Base-by-base conservation (phyloP, 2,329 filamentous ascomycete species). In the Aureobasidium sp. region DNA sequence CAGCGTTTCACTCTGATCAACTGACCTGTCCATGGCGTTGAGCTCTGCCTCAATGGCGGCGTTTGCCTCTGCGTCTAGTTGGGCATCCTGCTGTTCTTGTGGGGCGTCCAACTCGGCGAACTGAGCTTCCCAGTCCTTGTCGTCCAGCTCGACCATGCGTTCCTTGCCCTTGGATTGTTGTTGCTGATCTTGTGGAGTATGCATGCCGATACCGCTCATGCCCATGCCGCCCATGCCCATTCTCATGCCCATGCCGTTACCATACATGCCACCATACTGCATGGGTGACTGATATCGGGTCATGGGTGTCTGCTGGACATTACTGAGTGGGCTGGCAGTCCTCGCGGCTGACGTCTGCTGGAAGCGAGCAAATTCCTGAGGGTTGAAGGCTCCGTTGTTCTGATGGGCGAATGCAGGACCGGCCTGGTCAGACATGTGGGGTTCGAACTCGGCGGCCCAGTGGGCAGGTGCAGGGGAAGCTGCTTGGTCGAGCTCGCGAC, bases 61-160 rank as follows among this genome's bases (percentile, higher is more conserved):
- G 65, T 90, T 87, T 59, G 89, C 89, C 70, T 86, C 79, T 39
- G 77, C 78, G 65, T 86, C 84, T 62, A 83, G 74, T 9, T 37
- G 27, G 61, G 79, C 73, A 32, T 75, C 73, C 27, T 75, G 73
- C 68, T 82, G 76, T 70, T 87, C 83, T 64, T 86, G 80, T 34
- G 54, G 42, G 65, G 87, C 77, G 72, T 93, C 90, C 72, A 97
- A 86, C 75, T 94, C 86, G 62, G 91, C 89, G 74, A 99, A 99
- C 74, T 97, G 91, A 69, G 91, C 90, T 76, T 97, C 93, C 94
- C 94, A 97, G 71, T 96, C 88, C 70, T 88, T 74, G 68, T 99
- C 93, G 72, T 97, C 91, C 29, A 97, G 83, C 77, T 97, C 94
- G 13, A 97, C 87, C 77, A 97, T 84, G 39, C 83, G 78, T 6